A percentile compares a stretch with the other conserved stretches of the same genome.
Conservation (phyloP, 345 rosid genomes). For the Garcia nutans region DNA sequence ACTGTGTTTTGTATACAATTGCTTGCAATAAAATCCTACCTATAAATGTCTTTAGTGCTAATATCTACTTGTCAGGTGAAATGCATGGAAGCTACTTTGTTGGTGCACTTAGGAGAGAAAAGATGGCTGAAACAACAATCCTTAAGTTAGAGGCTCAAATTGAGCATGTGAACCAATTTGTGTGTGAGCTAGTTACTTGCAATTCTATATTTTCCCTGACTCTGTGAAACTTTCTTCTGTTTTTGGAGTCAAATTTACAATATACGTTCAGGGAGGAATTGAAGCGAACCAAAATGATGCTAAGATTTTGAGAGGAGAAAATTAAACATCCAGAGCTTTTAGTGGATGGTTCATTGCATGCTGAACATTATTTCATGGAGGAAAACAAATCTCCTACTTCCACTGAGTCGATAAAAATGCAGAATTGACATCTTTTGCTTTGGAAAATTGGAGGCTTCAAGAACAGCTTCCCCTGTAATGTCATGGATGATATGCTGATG, state of each 20-base stretch:
- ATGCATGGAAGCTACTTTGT: constrained; percentile 41
- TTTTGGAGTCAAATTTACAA: constrained; percentile 3
- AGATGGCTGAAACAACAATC: constrained; percentile 49
- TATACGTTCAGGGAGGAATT: constrained; percentile 1
- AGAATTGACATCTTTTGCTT: too few species aligned
- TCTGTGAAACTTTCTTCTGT: background rate
- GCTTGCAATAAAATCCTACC: constrained; percentile 25
- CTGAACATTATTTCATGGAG: constrained; percentile 53
- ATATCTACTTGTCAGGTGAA: constrained; percentile 38
- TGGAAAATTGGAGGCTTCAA: too few species aligned
- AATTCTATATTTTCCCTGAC: constrained; percentile 6
- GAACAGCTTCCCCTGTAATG: too few species aligned
- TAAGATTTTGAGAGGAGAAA: constrained; percentile 62
- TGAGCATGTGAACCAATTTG: constrained; percentile 55
- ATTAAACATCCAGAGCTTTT: constrained; percentile 56
- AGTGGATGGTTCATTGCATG: constrained; percentile 36
- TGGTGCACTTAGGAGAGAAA: constrained; percentile 73
- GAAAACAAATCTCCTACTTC: constrained; percentile 29
- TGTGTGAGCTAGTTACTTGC: constrained; percentile 38
- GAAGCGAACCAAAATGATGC: constrained; percentile 42
- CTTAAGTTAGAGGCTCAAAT: constrained; percentile 60
- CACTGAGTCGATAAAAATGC: too few species aligned
- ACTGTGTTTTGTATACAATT: constrained; percentile 11
- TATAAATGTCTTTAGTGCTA: constrained; percentile 17
- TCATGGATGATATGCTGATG: too few species aligned